phyloP scores from a whole-genome alignment of 129 eudicot species.

The Saussurea involucrata region DNA sequence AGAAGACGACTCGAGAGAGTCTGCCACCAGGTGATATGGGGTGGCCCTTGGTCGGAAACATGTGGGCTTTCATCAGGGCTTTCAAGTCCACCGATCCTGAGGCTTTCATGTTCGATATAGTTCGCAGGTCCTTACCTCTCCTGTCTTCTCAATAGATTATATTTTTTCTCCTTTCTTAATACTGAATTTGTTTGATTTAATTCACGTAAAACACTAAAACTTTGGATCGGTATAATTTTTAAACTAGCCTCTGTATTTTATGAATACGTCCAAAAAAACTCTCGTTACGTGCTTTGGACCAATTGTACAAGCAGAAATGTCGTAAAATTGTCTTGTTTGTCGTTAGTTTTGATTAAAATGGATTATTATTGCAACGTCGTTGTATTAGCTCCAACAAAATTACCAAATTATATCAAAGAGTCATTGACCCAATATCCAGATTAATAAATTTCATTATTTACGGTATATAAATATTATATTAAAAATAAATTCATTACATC shows the following conservation, averaged over 20 bases:
- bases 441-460: too few species aligned
- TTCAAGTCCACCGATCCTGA: conserved; percentile 77
- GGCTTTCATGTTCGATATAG: conserved; percentile 41
- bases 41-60: conserved; percentile 74
- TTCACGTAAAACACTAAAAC: not conserved
- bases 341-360: too few species aligned
- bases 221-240: not conserved
- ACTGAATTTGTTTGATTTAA: not conserved
- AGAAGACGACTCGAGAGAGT: conserved; percentile 26
- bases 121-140: conserved; percentile 29
- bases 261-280: not conserved
- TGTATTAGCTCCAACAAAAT: too few species aligned
- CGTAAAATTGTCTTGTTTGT: too few species aligned
- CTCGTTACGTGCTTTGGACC: too few species aligned
- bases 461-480: too few species aligned
- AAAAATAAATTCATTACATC: too few species aligned
- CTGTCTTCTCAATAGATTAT: not conserved
- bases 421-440: too few species aligned
- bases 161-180: not conserved
- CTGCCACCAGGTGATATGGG: conserved; percentile 86
- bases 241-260: not conserved
- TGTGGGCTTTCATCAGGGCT: conserved; percentile 86
- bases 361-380: too few species aligned
- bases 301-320: too few species aligned
- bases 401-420: too few species aligned